phyloP scores from a whole-genome alignment of 2,329 filamentous ascomycete genomes.

The Apiospora marii region DNA sequence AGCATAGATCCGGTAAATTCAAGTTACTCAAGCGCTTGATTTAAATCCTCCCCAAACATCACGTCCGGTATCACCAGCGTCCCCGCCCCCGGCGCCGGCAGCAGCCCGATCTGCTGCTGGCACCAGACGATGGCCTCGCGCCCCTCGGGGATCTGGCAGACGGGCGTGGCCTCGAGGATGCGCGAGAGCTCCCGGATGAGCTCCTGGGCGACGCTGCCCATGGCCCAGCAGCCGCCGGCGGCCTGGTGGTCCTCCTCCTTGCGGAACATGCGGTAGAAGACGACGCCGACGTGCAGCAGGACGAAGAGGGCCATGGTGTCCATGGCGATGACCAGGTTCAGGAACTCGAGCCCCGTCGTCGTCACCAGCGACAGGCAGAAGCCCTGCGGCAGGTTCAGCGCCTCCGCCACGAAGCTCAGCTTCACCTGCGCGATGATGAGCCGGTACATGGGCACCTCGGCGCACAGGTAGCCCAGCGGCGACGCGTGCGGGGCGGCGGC shows the following conservation, averaged over 20 bases:
- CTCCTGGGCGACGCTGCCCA: neutral
- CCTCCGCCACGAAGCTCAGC: slow-evolving; percentile 15
- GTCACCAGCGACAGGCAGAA: slow-evolving; percentile 20
- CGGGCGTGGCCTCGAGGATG: neutral
- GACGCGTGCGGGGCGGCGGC: neutral
- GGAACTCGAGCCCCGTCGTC: neutral
- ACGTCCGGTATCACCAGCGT: neutral
- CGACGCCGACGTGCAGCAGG: slow-evolving; percentile 4
- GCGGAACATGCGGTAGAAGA: neutral
- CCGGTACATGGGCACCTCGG: neutral
- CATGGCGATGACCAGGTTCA: slow-evolving; percentile 9
- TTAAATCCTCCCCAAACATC: neutral
- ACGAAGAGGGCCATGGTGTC: slow-evolving; percentile 17
- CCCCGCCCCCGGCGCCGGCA: neutral
- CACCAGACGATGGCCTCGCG: slow-evolving; percentile 1
- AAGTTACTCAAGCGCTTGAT: neutral
- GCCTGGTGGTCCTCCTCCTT: neutral
- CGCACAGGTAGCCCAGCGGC: neutral
- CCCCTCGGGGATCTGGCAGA: neutral
- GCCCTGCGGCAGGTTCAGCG: slow-evolving; percentile 1
- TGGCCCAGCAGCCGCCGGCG: no score
- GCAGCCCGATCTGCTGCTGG: slow-evolving; percentile 2
- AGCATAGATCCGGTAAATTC: neutral
- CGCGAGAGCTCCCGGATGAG: neutral
- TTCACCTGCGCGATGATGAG: slow-evolving; percentile 2